Percentiles rank a stretch among this genome's conserved stretches.
phyloP scores from a whole-genome alignment of 225 moss, liverwort and hornwort species.

The Physcomitrellopsis africana region DNA sequence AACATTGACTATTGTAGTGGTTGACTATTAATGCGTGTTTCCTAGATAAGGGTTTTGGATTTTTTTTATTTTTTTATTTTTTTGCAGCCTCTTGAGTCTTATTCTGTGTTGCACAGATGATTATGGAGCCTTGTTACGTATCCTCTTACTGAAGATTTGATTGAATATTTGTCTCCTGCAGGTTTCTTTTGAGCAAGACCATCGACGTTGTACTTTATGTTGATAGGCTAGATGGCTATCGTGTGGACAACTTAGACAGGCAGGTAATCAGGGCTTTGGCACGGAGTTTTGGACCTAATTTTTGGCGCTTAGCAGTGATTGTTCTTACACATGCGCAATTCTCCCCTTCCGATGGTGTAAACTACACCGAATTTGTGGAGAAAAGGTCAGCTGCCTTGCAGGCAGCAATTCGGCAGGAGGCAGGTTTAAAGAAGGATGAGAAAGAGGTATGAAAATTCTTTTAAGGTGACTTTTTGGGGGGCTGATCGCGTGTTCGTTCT shows the following conservation, averaged over 20 bases:
- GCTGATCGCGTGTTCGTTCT: background rate
- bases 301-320: conserved; percentile 84
- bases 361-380: conserved; percentile 80
- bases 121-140: background rate
- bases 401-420: conserved; percentile 79
- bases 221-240: conserved; percentile 95
- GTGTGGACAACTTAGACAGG: conserved; percentile 96
- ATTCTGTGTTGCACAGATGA: too few relatives aligned
- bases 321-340: conserved; percentile 94
- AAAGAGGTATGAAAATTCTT: conserved; percentile 46
- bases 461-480: background rate
- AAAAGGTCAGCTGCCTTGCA: conserved; percentile 85
- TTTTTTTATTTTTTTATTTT: background rate
- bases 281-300: conserved; percentile 85
- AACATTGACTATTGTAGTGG: background rate
- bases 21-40: background rate
- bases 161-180: conserved; percentile 37
- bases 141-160: background rate
- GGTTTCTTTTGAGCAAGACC: conserved; percentile 92
- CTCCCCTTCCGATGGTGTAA: conserved; percentile 86
- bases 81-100: too few relatives aligned
- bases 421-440: conserved; percentile 88
- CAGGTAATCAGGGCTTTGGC: conserved; percentile 90
- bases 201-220: conserved; percentile 94
- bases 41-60: conserved; percentile 1